Conservation (phyloP, 257 asterid genomes). For the Catharanthus roseus region DNA sequence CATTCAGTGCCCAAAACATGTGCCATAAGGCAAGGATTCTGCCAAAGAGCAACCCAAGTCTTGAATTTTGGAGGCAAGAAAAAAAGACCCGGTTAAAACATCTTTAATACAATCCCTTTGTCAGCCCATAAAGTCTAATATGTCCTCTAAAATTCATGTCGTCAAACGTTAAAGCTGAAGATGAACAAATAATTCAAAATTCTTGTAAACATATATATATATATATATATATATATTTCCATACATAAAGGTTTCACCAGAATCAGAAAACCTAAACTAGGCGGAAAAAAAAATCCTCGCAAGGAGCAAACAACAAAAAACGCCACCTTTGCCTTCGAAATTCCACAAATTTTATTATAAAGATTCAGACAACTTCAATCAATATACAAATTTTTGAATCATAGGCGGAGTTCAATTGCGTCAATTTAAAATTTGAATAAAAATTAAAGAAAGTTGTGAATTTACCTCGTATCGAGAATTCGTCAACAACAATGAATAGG, state of each 20-base stretch:
- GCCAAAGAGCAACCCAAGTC: not conserved
- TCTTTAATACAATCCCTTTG: not conserved
- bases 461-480: not conserved
- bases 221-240: too few species aligned
- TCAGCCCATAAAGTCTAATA: not conserved
- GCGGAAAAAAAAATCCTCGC: too few species aligned
- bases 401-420: not conserved
- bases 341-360: too few species aligned
- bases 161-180: not conserved
- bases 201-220: too few species aligned
- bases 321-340: too few species aligned
- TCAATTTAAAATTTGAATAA: too few species aligned
- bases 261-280: too few species aligned
- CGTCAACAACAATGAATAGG: not conserved
- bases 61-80: not conserved
- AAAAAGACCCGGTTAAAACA: not conserved
- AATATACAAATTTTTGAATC: not conserved
- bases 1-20: not conserved
- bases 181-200: not conserved
- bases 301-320: not conserved
- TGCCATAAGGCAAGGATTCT: not conserved
- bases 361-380: too few species aligned
- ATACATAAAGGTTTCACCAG: not conserved
- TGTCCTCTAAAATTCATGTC: not conserved
- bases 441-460: not conserved